A percentile compares a stretch with the other conserved stretches of the same genome.
These are phyloP conservation scores for Lactarius sp. DNA, from an alignment of 768 basidiomycete species.

Conservation along the genomic window DNA sequence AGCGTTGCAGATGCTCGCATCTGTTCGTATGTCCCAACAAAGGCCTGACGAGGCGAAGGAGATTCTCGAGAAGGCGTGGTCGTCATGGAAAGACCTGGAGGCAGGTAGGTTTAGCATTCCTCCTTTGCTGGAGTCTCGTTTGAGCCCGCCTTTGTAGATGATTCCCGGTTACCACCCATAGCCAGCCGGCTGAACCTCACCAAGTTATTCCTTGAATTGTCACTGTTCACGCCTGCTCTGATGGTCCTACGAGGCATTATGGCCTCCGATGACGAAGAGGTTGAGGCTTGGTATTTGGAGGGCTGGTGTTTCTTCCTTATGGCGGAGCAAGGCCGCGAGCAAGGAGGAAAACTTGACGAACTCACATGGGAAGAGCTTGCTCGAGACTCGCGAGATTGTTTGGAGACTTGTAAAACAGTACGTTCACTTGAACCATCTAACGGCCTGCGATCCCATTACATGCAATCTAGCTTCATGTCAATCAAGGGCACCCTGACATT, in stretches of 20 bases:
- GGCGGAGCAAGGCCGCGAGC: slow-evolving; percentile 64
- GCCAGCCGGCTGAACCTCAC: slow-evolving; percentile 67
- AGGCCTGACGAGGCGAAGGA: slow-evolving; percentile 75
- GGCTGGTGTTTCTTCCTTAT: slow-evolving; percentile 91
- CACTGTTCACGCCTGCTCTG: slow-evolving; percentile 64
- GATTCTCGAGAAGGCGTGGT: slow-evolving; percentile 64
- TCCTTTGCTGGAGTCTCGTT: background rate
- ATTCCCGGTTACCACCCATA: slow-evolving; percentile 64
- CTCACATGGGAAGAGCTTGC: slow-evolving; percentile 74
- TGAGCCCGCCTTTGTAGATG: slow-evolving; percentile 40
- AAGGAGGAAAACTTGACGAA: slow-evolving; percentile 40
- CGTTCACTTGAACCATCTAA: slow-evolving; percentile 27
- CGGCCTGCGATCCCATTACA: background rate
- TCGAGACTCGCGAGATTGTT: slow-evolving; percentile 70
- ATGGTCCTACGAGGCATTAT: slow-evolving; percentile 74
- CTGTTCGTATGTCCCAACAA: slow-evolving; percentile 85
- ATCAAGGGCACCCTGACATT: slow-evolving; percentile 68
- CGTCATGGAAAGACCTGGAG: slow-evolving; percentile 65
- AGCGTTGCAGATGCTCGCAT: slow-evolving; percentile 73
- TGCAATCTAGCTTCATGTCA: slow-evolving; percentile 55
- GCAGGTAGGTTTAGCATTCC: slow-evolving; percentile 33
- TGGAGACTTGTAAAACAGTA: slow-evolving; percentile 80
- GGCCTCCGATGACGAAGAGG: slow-evolving; percentile 75
- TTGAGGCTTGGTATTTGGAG: slow-evolving; percentile 92
- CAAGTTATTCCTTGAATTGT: slow-evolving; percentile 78